Evolutionary conservation across 2,329 filamentous ascomycete genomes (phyloP), one percentile per base, ranked within the genome.

Genomic region (Aspergillus uvarum): DNA sequence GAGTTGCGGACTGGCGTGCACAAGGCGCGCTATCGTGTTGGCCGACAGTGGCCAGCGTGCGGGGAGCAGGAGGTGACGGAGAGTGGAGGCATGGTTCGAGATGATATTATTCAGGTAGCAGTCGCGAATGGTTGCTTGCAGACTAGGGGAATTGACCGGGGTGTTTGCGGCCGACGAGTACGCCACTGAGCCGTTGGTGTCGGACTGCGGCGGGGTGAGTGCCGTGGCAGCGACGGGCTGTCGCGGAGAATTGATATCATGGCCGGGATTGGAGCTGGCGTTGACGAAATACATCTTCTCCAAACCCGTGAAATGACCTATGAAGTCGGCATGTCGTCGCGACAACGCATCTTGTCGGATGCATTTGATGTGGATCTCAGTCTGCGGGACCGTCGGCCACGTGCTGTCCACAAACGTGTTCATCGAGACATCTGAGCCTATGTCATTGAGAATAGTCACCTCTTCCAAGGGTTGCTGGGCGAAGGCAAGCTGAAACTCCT

Each of bases 41-140:
- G 78, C 74, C 16, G 79, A 78, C 2, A 87, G 76, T 19, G 78
- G 73, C 84, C 85, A 87, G 48, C 80, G 76, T 35, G 85, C 80
- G 2, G 80, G 79, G 4, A 88, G 79, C 2, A 87, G 78, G 5
- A 88, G 79, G 64, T 86, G 83, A 48, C 79, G 80, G 47, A 88
- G 70, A 1, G 76, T 82, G 22, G 76, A 63, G 44, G 82, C 82
- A 63, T 87, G 83, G 47, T 81, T 76, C 1, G 74, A 70, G 21
- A 81, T 78, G 59, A 87, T 79, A 38, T 74, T 77, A 26, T 82
- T 79, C 5, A 87, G 70, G 66, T 83, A 85, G 14, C 78, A 75
- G 58, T 80, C 71, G 42, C 77, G 70, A 12, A 80, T 70, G 65
- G 58, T 72, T 62, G 58, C 70, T 67, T 67, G 62, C 65, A 72